These are phyloP conservation scores for Kalmusia sp. DNA, from an alignment of 2,329 filamentous ascomycete genomes.

Conservation along the genomic window DNA sequence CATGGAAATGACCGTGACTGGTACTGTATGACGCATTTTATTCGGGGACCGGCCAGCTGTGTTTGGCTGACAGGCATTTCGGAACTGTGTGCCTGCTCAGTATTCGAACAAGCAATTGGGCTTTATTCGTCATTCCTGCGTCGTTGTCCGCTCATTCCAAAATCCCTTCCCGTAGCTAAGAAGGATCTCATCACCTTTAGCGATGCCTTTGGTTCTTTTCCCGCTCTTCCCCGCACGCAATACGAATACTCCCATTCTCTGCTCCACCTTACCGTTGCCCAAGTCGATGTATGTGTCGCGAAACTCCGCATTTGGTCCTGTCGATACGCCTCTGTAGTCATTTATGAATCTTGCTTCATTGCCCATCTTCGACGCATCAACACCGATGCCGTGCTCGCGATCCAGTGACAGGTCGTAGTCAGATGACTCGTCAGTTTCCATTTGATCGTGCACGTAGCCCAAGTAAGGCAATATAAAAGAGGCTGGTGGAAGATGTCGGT, in stretches of 20 bases:
- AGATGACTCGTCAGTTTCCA: constrained; percentile 50
- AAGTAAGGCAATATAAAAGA: constrained; percentile 59
- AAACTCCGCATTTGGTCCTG: constrained; percentile 53
- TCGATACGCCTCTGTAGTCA: constrained; percentile 59
- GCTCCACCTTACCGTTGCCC: constrained; percentile 50
- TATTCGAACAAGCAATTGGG: too few species aligned
- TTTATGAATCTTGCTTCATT: constrained; percentile 63
- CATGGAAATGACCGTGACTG: too few species aligned
- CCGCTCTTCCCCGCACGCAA: constrained; percentile 57
- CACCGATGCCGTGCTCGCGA: constrained; percentile 55
- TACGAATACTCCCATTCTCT: constrained; percentile 59
- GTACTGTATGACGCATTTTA: too few species aligned
- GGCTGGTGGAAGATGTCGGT: constrained; percentile 51
- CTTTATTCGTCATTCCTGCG: constrained; percentile 3
- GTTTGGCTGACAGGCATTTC: too few species aligned
- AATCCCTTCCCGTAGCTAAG: constrained; percentile 63
- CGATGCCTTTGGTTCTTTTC: constrained; percentile 55
- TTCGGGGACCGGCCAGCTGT: too few species aligned
- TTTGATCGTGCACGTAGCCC: constrained; percentile 56
- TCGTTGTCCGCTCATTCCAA: constrained; percentile 48
- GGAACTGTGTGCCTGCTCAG: too few species aligned
- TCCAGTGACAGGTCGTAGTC: constrained; percentile 62
- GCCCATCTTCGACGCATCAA: constrained; percentile 57
- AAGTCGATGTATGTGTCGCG: constrained; percentile 49
- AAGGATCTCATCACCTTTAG: constrained; percentile 58